These are phyloP conservation scores for Carex parvula DNA, from an alignment of 176 grass and related monocot genomes.

Conservation along the genomic window DNA sequence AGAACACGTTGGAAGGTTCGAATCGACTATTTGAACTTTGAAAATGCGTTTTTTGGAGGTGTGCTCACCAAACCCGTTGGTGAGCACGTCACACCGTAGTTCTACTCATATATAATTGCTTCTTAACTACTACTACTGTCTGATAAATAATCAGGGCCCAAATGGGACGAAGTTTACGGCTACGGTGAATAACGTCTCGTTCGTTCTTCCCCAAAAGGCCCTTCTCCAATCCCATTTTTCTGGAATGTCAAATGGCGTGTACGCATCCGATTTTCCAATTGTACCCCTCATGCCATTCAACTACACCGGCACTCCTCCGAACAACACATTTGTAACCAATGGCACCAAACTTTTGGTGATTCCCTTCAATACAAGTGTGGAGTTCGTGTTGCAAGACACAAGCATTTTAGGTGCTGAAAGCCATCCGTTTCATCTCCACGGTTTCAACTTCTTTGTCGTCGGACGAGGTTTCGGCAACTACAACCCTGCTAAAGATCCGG, in stretches of 20 bases:
- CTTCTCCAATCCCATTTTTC: constrained; percentile 76
- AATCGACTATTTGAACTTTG: no score
- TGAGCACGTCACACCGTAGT: no score
- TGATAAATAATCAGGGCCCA: constrained; percentile 34
- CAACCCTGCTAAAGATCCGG: constrained; percentile 38
- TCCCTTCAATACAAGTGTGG: constrained; percentile 53
- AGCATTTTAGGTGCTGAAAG: constrained; percentile 56
- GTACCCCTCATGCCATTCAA: constrained; percentile 45
- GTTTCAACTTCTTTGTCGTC: constrained; percentile 64
- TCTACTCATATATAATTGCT: no score
- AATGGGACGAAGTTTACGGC: constrained; percentile 64
- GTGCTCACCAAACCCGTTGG: no score
- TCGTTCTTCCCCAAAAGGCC: constrained; percentile 45
- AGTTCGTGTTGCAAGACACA: constrained; percentile 75
- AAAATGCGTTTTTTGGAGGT: no score
- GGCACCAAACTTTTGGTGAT: constrained; percentile 58
- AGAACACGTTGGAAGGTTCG: no score
- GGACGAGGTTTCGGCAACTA: constrained; percentile 54
- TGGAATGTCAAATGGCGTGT: constrained; percentile 46
- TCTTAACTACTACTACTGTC: neutral
- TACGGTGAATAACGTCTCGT: constrained; percentile 67
- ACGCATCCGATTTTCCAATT: constrained; percentile 48
- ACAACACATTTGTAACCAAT: constrained; percentile 51
- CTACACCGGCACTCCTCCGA: constrained; percentile 63
- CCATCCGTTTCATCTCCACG: constrained; percentile 79